These are phyloP conservation scores for Ceratobasidium theobromae DNA, from an alignment of 1,284 basidiomycete genomes.

Conservation along the genomic window DNA sequence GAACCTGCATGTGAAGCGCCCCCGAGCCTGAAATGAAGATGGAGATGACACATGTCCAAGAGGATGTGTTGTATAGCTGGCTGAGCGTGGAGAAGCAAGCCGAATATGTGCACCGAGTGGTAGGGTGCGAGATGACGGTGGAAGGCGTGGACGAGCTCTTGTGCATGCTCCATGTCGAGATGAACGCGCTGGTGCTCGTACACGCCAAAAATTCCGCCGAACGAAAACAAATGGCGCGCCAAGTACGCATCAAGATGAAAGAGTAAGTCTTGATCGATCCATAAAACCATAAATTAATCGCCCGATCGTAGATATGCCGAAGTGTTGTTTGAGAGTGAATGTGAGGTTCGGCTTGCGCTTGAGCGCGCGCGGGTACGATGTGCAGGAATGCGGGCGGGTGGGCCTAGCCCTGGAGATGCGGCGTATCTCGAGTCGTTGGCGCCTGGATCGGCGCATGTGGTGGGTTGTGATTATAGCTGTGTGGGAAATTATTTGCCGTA, in stretches of 20 bases:
- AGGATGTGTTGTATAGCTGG: background rate
- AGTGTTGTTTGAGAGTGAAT: background rate
- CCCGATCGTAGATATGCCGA: background rate
- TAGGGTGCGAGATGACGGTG: constrained; percentile 5
- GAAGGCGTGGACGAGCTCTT: constrained; percentile 3
- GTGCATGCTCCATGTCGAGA: background rate
- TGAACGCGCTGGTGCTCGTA: background rate
- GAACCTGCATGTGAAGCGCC: too few species aligned
- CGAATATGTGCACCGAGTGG: background rate
- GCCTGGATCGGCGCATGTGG: background rate
- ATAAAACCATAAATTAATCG: background rate
- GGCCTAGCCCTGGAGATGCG: background rate
- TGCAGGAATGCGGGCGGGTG: background rate
- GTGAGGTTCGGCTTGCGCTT: constrained; percentile 1
- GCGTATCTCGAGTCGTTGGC: background rate
- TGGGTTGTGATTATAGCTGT: background rate
- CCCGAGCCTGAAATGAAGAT: too few species aligned
- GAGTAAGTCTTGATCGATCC: background rate
- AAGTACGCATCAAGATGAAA: background rate
- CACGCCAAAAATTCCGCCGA: background rate
- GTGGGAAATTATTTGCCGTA: background rate
- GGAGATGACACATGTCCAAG: too few species aligned
- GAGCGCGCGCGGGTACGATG: background rate
- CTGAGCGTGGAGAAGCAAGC: background rate
- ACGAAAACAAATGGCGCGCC: background rate